These are phyloP conservation scores for Phialophora tarda DNA, from an alignment of 2,329 filamentous ascomycete species.

Conservation along the genomic window DNA sequence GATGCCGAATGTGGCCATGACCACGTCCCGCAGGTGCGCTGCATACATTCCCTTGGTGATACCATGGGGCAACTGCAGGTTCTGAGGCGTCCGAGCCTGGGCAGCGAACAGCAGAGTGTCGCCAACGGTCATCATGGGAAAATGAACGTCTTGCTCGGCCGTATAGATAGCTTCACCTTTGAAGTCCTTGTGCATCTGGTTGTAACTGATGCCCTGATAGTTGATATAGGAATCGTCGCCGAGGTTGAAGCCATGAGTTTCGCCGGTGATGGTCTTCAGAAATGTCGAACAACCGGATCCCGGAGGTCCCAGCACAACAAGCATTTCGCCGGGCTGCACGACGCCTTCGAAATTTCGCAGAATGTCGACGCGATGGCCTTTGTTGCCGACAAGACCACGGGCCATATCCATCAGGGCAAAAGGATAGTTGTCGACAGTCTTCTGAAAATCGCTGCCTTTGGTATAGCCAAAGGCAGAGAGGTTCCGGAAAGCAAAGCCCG, in stretches of 20 bases:
- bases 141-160: constrained; percentile 81
- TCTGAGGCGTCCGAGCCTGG: constrained; percentile 56
- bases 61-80: constrained; percentile 48
- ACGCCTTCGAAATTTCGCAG: constrained; percentile 39
- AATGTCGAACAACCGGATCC: constrained; percentile 73
- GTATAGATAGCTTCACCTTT: constrained; percentile 84
- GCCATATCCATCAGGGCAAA: constrained; percentile 38
- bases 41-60: constrained; percentile 51
- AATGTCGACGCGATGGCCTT: constrained; percentile 29
- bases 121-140: constrained; percentile 73
- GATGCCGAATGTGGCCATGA: constrained; percentile 54
- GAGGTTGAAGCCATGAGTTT: constrained; percentile 78
- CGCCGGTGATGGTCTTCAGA: constrained; percentile 81
- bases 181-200: constrained; percentile 71
- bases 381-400: constrained; percentile 36
- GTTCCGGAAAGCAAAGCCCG: constrained; percentile 52
- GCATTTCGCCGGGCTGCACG: constrained; percentile 44
- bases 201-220: constrained; percentile 66
- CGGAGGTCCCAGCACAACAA: constrained; percentile 50
- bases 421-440: constrained; percentile 50
- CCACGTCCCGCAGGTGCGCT: constrained; percentile 51
- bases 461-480: constrained; percentile 54
- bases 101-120: constrained; percentile 62
- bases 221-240: constrained; percentile 76
- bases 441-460: constrained; percentile 53